A percentile compares a stretch with the other conserved stretches of the same genome.
Conservation (phyloP, 2,329 filamentous ascomycete genomes). For the Remersonia thermophila region DNA sequence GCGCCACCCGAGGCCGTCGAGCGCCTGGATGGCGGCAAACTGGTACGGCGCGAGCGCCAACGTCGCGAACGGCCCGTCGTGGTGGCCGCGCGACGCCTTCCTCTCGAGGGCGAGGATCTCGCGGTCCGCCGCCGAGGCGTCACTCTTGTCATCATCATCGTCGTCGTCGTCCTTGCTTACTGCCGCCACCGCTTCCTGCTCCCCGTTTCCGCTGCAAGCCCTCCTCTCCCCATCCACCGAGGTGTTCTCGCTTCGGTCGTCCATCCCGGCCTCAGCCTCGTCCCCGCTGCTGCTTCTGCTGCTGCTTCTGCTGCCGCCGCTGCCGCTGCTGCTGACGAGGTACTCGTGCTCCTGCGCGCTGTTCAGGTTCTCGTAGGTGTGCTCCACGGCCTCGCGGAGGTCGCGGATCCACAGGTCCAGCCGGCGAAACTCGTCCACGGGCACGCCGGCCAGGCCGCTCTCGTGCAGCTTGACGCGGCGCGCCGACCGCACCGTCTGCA, state of each 20-base stretch:
- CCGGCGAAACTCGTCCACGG: constrained; percentile 53
- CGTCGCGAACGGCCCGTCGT: constrained; percentile 43
- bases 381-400: constrained; percentile 63
- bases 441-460: constrained; percentile 52
- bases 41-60: constrained; percentile 69
- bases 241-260: no score
- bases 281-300: neutral
- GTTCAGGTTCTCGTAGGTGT: constrained; percentile 62
- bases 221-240: no score
- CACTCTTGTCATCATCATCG: constrained; percentile 20
- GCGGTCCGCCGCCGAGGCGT: constrained; percentile 15
- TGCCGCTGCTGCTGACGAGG: constrained; percentile 36
- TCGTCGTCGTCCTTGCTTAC: constrained; percentile 17
- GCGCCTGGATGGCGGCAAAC: constrained; percentile 69
- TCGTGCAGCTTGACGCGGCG: constrained; percentile 68
- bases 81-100: constrained; percentile 25
- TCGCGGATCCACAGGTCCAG: constrained; percentile 60
- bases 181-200: neutral
- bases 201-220: no score
- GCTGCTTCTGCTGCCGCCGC: constrained; percentile 1
- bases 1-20: constrained; percentile 54
- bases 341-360: constrained; percentile 59
- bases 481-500: constrained; percentile 65
- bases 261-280: neutral
- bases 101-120: constrained; percentile 31